Evolutionary conservation across 1,284 basidiomycete genomes (phyloP).

Genomic region (Moniliophthora roreri): DNA sequence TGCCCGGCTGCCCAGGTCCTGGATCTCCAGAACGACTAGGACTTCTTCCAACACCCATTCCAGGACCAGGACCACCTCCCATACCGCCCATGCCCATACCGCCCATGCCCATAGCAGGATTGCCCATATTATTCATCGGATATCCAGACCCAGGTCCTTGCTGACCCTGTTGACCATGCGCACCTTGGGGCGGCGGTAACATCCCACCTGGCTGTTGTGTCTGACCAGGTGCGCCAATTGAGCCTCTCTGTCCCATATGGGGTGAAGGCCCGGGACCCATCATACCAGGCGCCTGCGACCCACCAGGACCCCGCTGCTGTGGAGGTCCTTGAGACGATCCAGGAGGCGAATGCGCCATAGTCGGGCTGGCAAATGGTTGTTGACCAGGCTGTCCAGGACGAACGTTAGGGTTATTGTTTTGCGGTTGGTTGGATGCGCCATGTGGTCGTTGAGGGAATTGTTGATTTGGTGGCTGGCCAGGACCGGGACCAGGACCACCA

Average conservation of each 20-base stretch:
- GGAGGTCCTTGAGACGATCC: slow-evolving; percentile 17
- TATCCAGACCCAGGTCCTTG: slow-evolving; percentile 30
- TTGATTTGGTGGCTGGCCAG: slow-evolving; percentile 24
- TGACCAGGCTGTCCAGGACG: neutral
- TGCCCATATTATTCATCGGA: neutral
- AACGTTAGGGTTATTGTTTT: slow-evolving; percentile 15
- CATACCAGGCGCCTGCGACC: slow-evolving; percentile 27
- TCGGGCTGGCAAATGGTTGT: neutral
- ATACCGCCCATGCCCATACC: too few relatives aligned
- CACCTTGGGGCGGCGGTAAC: slow-evolving; percentile 43
- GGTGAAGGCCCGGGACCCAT: slow-evolving; percentile 51
- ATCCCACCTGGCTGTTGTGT: slow-evolving; percentile 46
- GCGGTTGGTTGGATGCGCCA: slow-evolving; percentile 21
- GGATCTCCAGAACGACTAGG: slow-evolving; percentile 49
- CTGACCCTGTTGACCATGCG: slow-evolving; percentile 18
- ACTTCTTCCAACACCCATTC: slow-evolving; percentile 36
- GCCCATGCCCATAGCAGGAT: too few relatives aligned
- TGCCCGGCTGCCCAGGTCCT: slow-evolving; percentile 41
- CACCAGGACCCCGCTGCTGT: slow-evolving; percentile 15
- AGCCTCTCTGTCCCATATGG: slow-evolving; percentile 40
- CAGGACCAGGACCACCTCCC: slow-evolving; percentile 24
- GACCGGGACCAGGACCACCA: slow-evolving; percentile 21
- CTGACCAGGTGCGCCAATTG: slow-evolving; percentile 11
- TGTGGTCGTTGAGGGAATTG: slow-evolving; percentile 18
- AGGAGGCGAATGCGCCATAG: slow-evolving; percentile 1